Evolutionary conservation across 139 green algal genomes (phyloP), one percentile per base, ranked within the genome.

Genomic region (Ettlia oleoabundans): DNA sequence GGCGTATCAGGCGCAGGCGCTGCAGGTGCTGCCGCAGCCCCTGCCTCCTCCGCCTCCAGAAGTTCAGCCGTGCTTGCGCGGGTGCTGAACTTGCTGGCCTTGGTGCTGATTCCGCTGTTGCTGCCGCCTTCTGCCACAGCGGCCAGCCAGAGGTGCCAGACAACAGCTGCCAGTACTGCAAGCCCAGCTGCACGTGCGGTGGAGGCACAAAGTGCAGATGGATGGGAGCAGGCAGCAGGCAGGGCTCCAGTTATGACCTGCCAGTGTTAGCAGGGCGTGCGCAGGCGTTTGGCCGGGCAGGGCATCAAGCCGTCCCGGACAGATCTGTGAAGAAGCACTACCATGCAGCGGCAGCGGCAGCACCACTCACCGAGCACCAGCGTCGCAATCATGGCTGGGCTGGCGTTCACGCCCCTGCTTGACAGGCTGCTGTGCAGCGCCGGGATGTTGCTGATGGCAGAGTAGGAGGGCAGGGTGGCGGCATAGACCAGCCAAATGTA

Each of bases 401-500:
- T 22, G 51, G 37, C 8, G n/a, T n/a, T 52, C 72, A 79, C 32
- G 37, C 52, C 3, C 13, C 37, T 52, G 26, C 26, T 80, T 15
- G 51, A 15, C 52, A 80, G 53, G 73, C 73, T 80, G 26, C 47
- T 28, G 10, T 35, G 37, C 35, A 80, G 35, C 22, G 73, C 73
- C 4, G 73, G 73, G 3, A 55, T 33, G 53, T 80, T 80, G 52
- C 52, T 69, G 33, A 80, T 24, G 6, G 52, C 73, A 0, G 52
- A 67, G 52, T 80, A 80, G 35, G 37, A 26, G 2, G 73, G 73
- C 37, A 79, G 52, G 5, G 62, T 30, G 19, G 51, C 72, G 22
- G 62, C 42, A 51, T 79, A 79, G 5, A 52, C 51, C 24, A 79
- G 24, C 52, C 72, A 79, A 13, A 79, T 51, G 72, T 79, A 79